These are phyloP conservation scores for Rhynchosporium graminicola DNA, from an alignment of 2,329 filamentous ascomycete species.

Conservation along the genomic window DNA sequence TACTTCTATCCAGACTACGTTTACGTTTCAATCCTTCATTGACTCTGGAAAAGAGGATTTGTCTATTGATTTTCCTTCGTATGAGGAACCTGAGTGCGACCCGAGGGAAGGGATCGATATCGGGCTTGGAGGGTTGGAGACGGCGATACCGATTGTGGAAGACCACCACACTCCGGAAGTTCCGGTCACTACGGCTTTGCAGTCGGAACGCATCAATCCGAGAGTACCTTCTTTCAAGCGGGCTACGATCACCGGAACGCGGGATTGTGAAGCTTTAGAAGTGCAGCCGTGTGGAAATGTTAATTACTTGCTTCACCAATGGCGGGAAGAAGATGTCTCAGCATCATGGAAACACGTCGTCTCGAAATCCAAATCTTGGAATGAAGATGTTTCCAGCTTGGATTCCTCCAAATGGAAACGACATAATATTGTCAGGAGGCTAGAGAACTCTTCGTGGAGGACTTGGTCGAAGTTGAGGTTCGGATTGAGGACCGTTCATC, in stretches of 20 bases:
- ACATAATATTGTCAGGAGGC: constrained; percentile 16
- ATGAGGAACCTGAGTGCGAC: constrained; percentile 9
- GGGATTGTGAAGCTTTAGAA: constrained; percentile 13
- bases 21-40: constrained; percentile 6
- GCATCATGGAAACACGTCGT: constrained; percentile 20
- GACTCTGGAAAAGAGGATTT: constrained; percentile 8
- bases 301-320: constrained; percentile 20
- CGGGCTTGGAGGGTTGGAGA: background rate
- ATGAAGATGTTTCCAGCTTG: background rate
- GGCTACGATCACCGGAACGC: background rate
- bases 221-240: constrained; percentile 1
- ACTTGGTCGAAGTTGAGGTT: constrained; percentile 20
- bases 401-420: constrained; percentile 17
- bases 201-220: background rate
- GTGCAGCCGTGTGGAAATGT: constrained; percentile 20
- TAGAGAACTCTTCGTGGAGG: constrained; percentile 22
- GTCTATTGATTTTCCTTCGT: constrained; percentile 19
- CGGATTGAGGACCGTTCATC: constrained; percentile 16
- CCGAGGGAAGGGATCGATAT: constrained; percentile 1
- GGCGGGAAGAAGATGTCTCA: constrained; percentile 19
- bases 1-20: constrained; percentile 7
- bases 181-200: background rate
- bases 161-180: background rate
- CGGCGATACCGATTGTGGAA: constrained; percentile 2
- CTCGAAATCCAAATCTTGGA: constrained; percentile 11